Evolutionary conservation across 1,139 yeast genomes (phyloP).

Genomic region (Kodamaea anthophila): DNA sequence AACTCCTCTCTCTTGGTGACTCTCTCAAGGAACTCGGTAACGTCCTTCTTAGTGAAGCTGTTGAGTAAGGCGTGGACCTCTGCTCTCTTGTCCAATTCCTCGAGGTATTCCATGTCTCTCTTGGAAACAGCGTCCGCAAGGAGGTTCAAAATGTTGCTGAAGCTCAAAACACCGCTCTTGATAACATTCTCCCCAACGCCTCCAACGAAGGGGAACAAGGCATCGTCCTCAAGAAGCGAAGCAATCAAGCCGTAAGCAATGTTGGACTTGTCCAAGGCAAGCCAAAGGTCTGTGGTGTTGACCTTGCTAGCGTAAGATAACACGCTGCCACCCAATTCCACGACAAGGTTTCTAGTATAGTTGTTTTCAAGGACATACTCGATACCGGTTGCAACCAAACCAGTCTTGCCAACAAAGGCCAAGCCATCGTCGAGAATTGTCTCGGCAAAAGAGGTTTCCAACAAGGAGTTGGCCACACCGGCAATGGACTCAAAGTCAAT

Average conservation of each 20-base stretch:
- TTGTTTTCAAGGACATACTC: conserved; percentile 23
- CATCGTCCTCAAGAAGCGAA: conserved; percentile 20
- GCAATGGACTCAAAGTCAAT: conserved; percentile 27
- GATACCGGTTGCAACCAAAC: conserved; percentile 22
- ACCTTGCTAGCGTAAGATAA: conserved; percentile 15
- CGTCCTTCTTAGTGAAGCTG: conserved; percentile 1
- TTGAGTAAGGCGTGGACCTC: conserved; percentile 1
- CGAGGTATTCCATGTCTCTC: conserved; percentile 3
- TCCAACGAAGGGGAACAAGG: conserved; percentile 24
- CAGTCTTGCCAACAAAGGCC: conserved; percentile 19
- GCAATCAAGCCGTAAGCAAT: conserved; percentile 28
- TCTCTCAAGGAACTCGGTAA: conserved; percentile 3
- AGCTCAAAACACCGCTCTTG: conserved; percentile 16
- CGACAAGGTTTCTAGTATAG: conserved; percentile 18
- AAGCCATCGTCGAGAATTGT: conserved; percentile 23
- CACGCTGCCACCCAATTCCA: conserved; percentile 15
- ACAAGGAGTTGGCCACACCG: conserved; percentile 25
- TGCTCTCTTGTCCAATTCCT: conserved; percentile 7
- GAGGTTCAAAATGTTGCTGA: conserved; percentile 15
- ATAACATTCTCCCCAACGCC: conserved; percentile 19
- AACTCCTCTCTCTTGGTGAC: conserved; percentile 3
- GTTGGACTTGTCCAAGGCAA: conserved; percentile 29
- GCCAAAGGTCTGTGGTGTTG: conserved; percentile 26
- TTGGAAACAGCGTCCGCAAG: conserved; percentile 11
- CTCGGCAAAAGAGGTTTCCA: conserved; percentile 18